Percentiles rank a stretch among this genome's conserved stretches.
These are phyloP conservation scores for Zymoseptoria brevis DNA, from an alignment of 2,329 filamentous ascomycete genomes.

Conservation along the genomic window DNA sequence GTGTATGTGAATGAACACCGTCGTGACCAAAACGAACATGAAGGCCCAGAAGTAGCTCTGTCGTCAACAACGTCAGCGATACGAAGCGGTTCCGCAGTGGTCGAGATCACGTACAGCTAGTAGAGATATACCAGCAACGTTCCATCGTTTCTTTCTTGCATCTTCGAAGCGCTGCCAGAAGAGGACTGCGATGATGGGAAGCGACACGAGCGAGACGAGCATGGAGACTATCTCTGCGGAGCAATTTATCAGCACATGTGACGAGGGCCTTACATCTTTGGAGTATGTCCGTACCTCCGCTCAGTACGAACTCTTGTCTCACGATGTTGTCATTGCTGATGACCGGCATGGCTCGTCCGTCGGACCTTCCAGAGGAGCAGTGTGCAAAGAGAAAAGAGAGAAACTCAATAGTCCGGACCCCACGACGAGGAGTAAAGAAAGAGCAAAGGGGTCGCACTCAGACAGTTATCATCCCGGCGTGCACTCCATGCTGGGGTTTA, in stretches of 20 bases:
- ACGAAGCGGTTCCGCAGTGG: no score
- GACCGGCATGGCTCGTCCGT: constrained; percentile 5
- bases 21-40: constrained; percentile 15
- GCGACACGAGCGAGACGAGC: constrained; percentile 6
- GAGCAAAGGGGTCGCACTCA: no score
- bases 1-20: constrained; percentile 12
- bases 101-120: background rate
- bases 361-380: background rate
- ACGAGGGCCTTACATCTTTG: background rate
- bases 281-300: constrained; percentile 2
- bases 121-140: background rate
- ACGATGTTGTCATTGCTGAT: constrained; percentile 6
- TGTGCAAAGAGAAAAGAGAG: background rate
- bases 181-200: constrained; percentile 12
- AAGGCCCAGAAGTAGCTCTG: constrained; percentile 14
- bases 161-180: constrained; percentile 8
- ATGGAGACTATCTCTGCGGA: constrained; percentile 6
- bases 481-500: background rate
- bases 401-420: background rate
- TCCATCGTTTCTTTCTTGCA: constrained; percentile 2
- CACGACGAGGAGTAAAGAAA: background rate
- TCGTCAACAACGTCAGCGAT: background rate
- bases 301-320: constrained; percentile 4
- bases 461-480: background rate
- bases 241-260: background rate